phyloP scores from a whole-genome alignment of 192 early-diverging fungal genomes.

The Podila minutissima region DNA sequence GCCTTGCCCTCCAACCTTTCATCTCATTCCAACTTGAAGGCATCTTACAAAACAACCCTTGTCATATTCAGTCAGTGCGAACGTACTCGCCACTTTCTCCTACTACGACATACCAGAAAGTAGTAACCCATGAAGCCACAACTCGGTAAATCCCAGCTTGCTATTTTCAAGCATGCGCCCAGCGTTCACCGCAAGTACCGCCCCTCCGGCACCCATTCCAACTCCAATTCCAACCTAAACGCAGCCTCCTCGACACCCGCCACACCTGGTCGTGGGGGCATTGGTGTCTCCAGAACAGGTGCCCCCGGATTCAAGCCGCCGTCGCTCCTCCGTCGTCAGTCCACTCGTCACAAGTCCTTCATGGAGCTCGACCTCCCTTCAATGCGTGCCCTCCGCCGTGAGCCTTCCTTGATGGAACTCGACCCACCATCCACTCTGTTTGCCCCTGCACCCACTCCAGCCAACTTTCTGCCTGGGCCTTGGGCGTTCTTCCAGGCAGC shows the following conservation, averaged over 20 bases:
- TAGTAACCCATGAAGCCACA: conserved; percentile 27
- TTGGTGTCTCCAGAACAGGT: background rate
- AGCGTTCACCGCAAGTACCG: conserved; percentile 44
- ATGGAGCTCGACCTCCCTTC: conserved; percentile 46
- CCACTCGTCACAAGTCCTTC: conserved; percentile 37
- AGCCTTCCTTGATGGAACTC: conserved; percentile 46
- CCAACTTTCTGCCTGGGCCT: conserved; percentile 38
- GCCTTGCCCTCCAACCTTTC: no score
- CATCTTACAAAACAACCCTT: no score
- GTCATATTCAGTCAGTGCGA: no score
- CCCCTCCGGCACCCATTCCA: conserved; percentile 5
- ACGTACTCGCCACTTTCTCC: no score
- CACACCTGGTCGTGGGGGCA: background rate
- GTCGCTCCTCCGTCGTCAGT: conserved; percentile 27
- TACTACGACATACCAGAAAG: no score
- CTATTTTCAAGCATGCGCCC: conserved; percentile 43
- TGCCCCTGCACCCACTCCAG: conserved; percentile 17
- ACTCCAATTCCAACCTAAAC: background rate
- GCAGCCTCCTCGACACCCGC: background rate
- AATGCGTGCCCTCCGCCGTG: conserved; percentile 29
- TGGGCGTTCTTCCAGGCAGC: conserved; percentile 48
- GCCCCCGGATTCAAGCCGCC: conserved; percentile 7
- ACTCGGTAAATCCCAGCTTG: conserved; percentile 33
- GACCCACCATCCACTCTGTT: conserved; percentile 37
- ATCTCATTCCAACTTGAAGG: no score